Percentiles rank a stretch among this genome's conserved stretches.
phyloP scores from a whole-genome alignment of 2,329 filamentous ascomycete species.

The Calonectria ilicicola region DNA sequence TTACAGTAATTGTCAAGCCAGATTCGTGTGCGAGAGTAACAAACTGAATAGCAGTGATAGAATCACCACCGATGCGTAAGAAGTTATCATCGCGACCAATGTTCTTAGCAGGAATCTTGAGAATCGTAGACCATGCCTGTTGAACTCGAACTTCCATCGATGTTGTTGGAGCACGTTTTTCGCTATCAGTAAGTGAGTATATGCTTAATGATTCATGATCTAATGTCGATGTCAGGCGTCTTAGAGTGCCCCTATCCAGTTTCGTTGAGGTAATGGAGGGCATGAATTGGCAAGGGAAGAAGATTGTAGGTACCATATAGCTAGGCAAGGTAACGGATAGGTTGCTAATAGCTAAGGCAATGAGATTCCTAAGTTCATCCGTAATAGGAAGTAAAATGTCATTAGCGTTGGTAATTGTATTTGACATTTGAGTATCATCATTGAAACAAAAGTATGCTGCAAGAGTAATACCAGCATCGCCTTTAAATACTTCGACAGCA shows the following conservation, averaged over 20 bases:
- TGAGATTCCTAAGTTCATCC: not conserved
- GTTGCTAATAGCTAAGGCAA: not conserved
- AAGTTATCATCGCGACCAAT: not conserved
- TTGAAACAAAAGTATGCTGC: conserved; percentile 15
- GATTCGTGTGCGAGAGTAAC: not conserved
- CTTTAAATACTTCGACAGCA: not conserved
- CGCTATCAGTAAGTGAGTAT: not conserved
- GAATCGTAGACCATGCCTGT: not conserved
- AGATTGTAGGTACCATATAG: not conserved
- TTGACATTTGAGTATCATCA: not conserved
- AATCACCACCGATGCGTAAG: not conserved
- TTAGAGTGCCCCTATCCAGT: not conserved
- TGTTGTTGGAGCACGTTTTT: not conserved
- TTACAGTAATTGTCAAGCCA: not conserved
- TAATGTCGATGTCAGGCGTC: not conserved
- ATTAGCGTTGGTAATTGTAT: not conserved
- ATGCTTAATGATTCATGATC: not conserved
- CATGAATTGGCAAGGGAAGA: not conserved
- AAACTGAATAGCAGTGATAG: conserved; percentile 1
- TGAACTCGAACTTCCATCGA: not conserved
- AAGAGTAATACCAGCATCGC: not conserved
- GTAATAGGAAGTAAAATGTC: not conserved
- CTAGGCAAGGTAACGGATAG: not conserved
- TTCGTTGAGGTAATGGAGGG: not conserved
- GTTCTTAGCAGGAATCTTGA: not conserved